Base-by-base conservation (phyloP, 306 rosid species). In the Gastrolobium bilobum region DNA sequence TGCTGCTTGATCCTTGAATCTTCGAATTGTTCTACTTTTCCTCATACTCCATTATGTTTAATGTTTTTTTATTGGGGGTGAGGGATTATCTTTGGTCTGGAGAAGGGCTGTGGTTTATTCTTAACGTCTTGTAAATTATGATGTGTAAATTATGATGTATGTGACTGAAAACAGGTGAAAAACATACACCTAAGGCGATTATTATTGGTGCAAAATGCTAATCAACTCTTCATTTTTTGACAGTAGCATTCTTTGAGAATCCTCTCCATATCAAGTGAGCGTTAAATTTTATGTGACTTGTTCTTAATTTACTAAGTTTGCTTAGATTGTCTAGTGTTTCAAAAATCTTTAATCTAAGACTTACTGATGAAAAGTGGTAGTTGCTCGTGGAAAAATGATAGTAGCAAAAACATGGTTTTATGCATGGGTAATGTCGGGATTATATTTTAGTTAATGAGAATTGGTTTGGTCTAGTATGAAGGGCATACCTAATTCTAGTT, bases 1-100 rank as follows among this genome's bases (percentile, higher is more conserved):
- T n/a, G 34, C 53, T 58, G 65, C 69, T 64, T 66, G 80, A 54
- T 71, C 33, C 37, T 10, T 82, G 73, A 69, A 68, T 71, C 62
- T 44, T 62, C n/a, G 10, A 31, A 38, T 26, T 48, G 68, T 37
- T n/a, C 9, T 11, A 43, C 52, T 50, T 10, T 78, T 51, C 46
- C 39, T 60, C 31, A 51, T 52, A 5, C 72, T 34, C 13, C 67
- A 38, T 69, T 20, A 30, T 65, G 50, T 60, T 20, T 13, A 31
- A 7, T 20, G 51, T 37, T 71, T 4, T 50, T 50, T 54, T 54
- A 6, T 37, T 15, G 37, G 15, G 56, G 10, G 2, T 10, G 11
- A 14, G 56, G n/a, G 33, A 26, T 69, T 79, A 72, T n/a, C 52
- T 50, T 60, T 46, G 73, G 51, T 35, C 35, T 67, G 61, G 38